Evolutionary conservation across 305 asterid genomes (phyloP), one percentile per base, ranked within the genome.

Genomic region (Lippia alba): DNA sequence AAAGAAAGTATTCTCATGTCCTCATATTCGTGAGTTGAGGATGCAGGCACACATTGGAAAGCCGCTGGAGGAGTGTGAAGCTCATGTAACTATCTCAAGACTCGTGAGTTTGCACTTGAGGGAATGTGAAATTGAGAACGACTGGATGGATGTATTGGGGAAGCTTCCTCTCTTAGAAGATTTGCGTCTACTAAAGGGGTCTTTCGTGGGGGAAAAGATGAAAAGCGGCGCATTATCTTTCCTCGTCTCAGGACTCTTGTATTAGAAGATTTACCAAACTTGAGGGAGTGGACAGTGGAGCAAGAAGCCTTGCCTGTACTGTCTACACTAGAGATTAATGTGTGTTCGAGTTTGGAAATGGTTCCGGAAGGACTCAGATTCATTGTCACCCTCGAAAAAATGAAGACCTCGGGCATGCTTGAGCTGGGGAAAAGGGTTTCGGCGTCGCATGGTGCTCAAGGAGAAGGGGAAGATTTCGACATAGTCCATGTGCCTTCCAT

Each of bases 61-160:
- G 19, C 40, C 44, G 41, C 16, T 34, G 32, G 44, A 48, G 17
- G 46, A 48, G n/a, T 14, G 17, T 12, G 48, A 5, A 15, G n/a
- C 55, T 24, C 56, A 7, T 9, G 1, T n/a, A 5, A 14, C 33
- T 15, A 48, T 64, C 8, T 57, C 70, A 64, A 30, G 48, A 15
- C 58, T 48, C n/a, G 19, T 30, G 12, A 14, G 30, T 3, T 33
- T 65, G 70, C 33, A 57, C 17, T 16, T 65, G 49, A 32, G 59
- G n/a, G 51, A 65, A 17, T 65, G 70, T 34, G 56, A 64, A 24
- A 46, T 64, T 8, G 69, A 46, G 45, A 56, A 64, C 46, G 69
- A 64, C 9, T 57, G 60, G 1, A 65, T 65, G 70, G 33, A 49
- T 34, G 5, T 50, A 18, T 45, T 65, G 59, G 70, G 51, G 59